Percentiles rank a stretch among this genome's conserved stretches.
These are phyloP conservation scores for Epichloe uncinata DNA, from an alignment of 2,329 filamentous ascomycete genomes.

Conservation along the genomic window DNA sequence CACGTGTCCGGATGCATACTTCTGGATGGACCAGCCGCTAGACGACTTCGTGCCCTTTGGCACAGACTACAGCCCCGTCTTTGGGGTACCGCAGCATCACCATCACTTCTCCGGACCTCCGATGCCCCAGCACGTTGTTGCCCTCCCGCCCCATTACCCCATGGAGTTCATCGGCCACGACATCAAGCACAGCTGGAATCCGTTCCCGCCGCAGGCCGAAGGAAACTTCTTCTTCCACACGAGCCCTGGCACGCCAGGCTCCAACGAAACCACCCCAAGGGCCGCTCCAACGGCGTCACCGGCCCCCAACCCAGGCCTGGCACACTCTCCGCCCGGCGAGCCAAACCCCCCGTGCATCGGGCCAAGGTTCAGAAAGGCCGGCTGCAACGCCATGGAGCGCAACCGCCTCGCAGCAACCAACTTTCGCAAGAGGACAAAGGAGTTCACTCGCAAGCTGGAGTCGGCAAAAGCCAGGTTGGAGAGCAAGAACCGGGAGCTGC, in stretches of 20 bases:
- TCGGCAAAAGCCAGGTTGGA: background rate
- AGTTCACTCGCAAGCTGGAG: background rate
- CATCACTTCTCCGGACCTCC: background rate
- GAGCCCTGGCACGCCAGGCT: background rate
- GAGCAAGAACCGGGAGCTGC: background rate
- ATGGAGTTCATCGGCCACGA: background rate
- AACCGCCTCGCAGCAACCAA: constrained; percentile 3
- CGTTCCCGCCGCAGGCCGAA: background rate
- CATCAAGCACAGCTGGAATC: background rate
- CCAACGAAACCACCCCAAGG: background rate
- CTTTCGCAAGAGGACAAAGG: constrained; percentile 2
- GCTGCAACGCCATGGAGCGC: background rate
- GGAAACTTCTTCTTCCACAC: background rate
- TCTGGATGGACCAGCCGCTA: background rate
- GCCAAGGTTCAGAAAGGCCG: background rate
- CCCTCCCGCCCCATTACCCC: background rate
- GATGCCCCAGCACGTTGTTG: background rate
- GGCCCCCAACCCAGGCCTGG: background rate
- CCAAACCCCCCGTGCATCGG: too few relatives aligned
- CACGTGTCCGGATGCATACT: background rate
- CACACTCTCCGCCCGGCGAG: background rate
- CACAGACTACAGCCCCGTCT: background rate
- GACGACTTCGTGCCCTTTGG: background rate
- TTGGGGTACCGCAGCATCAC: background rate
- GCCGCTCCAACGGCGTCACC: background rate